These are phyloP conservation scores for Apiosordaria backusii DNA, from an alignment of 495 filamentous ascomycete genomes.

Conservation along the genomic window DNA sequence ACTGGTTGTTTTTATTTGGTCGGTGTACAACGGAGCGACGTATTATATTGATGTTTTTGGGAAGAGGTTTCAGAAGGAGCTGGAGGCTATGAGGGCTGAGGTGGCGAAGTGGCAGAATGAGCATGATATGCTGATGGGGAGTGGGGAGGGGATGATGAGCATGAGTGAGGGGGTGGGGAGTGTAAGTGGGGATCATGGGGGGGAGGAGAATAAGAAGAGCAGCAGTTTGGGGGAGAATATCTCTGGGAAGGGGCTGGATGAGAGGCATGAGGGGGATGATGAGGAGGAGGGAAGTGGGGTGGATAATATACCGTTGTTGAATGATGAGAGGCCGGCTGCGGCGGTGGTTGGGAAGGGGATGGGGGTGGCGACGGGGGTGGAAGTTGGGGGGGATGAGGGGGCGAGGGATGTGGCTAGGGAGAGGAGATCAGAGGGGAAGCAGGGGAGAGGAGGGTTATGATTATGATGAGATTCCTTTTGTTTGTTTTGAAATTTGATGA, in stretches of 20 bases:
- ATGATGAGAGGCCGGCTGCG: slow-evolving; percentile 38
- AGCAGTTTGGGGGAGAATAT: slow-evolving; percentile 22
- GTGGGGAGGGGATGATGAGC: neutral
- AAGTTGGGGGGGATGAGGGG: slow-evolving; percentile 35
- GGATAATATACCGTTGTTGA: slow-evolving; percentile 55
- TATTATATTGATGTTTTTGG: slow-evolving; percentile 98
- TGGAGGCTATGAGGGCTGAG: slow-evolving; percentile 85
- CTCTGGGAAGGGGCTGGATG: slow-evolving; percentile 15
- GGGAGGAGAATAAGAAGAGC: slow-evolving; percentile 18
- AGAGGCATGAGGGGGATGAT: slow-evolving; percentile 14
- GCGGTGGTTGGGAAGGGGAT: too few relatives aligned
- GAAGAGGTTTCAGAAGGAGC: slow-evolving; percentile 91
- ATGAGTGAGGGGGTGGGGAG: slow-evolving; percentile 26
- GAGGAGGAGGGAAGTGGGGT: slow-evolving; percentile 34
- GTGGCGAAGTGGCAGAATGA: slow-evolving; percentile 81
- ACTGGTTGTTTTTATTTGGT: slow-evolving; percentile 77
- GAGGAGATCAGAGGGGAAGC: too few relatives aligned
- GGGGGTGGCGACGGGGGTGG: slow-evolving; percentile 43
- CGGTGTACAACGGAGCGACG: slow-evolving; percentile 89
- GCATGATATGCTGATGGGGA: slow-evolving; percentile 33
- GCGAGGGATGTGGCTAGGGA: slow-evolving; percentile 42
- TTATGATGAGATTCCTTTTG: slow-evolving; percentile 7
- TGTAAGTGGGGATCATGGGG: slow-evolving; percentile 35
- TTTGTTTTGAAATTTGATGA: slow-evolving; percentile 5
- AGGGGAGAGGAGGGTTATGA: slow-evolving; percentile 8